phyloP scores from a whole-genome alignment of 2,329 filamentous ascomycete genomes.

The Dendrostoma leiphaemia region DNA sequence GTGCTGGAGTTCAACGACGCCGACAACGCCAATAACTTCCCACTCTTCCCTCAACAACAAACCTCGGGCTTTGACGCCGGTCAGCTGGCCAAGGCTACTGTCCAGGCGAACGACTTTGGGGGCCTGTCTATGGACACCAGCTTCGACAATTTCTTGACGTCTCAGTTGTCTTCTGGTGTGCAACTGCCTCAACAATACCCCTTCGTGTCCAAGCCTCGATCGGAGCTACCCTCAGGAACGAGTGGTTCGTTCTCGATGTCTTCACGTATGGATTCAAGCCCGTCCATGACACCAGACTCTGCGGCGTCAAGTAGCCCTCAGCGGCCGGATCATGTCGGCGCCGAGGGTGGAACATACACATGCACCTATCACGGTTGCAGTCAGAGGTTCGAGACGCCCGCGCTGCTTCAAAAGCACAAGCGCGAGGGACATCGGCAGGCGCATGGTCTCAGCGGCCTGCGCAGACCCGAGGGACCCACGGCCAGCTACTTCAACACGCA shows the following conservation, averaged over 20 bases:
- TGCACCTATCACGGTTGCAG: slow-evolving; percentile 94
- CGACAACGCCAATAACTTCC: slow-evolving; percentile 67
- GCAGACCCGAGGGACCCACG: slow-evolving; percentile 36
- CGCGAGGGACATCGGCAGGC: slow-evolving; percentile 84
- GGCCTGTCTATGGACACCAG: slow-evolving; percentile 21
- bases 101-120: slow-evolving; percentile 24
- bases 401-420: slow-evolving; percentile 91
- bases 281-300: slow-evolving; percentile 36
- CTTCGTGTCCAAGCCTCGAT: slow-evolving; percentile 40
- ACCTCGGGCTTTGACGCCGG: slow-evolving; percentile 41
- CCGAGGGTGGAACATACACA: slow-evolving; percentile 87
- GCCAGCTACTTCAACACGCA: slow-evolving; percentile 74
- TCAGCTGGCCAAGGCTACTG: slow-evolving; percentile 34
- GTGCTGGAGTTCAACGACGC: slow-evolving; percentile 79
- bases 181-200: slow-evolving; percentile 50
- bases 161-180: slow-evolving; percentile 35
- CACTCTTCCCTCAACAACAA: slow-evolving; percentile 65
- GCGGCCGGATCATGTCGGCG: slow-evolving; percentile 61
- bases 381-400: slow-evolving; percentile 82
- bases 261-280: slow-evolving; percentile 41
- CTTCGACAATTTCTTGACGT: slow-evolving; percentile 31
- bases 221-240: slow-evolving; percentile 36
- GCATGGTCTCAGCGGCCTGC: slow-evolving; percentile 46
- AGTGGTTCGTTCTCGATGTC: slow-evolving; percentile 27
- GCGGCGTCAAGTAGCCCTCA: slow-evolving; percentile 31